Percentiles rank a stretch among this genome's conserved stretches.
Evolutionary conservation across 2,329 filamentous ascomycete genomes (phyloP).

Genomic region (Didymella segeticola): DNA sequence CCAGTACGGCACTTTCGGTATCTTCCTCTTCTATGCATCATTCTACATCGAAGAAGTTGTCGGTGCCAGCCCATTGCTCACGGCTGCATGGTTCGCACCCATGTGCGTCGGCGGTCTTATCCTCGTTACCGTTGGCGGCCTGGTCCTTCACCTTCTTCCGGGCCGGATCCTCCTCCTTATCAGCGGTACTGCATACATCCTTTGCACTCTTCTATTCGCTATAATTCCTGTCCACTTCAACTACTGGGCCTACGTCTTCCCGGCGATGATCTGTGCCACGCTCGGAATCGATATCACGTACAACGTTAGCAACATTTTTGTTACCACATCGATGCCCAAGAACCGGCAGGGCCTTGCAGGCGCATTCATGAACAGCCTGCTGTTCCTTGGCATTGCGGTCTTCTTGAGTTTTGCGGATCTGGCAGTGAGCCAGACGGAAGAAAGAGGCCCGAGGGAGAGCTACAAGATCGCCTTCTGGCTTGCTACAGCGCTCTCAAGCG

Average conservation of each 20-base stretch:
- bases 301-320: conserved; percentile 49
- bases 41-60: conserved; percentile 47
- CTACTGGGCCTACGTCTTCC: conserved; percentile 49
- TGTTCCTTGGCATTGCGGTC: conserved; percentile 48
- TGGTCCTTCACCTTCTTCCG: conserved; percentile 45
- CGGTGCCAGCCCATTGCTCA: conserved; percentile 37
- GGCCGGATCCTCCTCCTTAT: conserved; percentile 42
- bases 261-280: conserved; percentile 54
- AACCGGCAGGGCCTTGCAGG: conserved; percentile 46
- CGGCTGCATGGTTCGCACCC: conserved; percentile 46
- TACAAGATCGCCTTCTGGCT: conserved; percentile 50
- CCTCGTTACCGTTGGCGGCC: conserved; percentile 42
- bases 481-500: conserved; percentile 36
- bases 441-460: conserved; percentile 37
- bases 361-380: conserved; percentile 44
- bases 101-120: conserved; percentile 47
- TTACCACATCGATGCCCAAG: conserved; percentile 45
- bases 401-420: conserved; percentile 47
- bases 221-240: conserved; percentile 42
- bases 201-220: conserved; percentile 44
- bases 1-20: conserved; percentile 48
- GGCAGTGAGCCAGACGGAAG: conserved; percentile 42
- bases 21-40: conserved; percentile 49
- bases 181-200: conserved; percentile 40
- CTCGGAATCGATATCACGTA: conserved; percentile 48